These are phyloP conservation scores for Funneliformis caledonium DNA, from an alignment of 371 early-diverging fungal species.

Conservation along the genomic window DNA sequence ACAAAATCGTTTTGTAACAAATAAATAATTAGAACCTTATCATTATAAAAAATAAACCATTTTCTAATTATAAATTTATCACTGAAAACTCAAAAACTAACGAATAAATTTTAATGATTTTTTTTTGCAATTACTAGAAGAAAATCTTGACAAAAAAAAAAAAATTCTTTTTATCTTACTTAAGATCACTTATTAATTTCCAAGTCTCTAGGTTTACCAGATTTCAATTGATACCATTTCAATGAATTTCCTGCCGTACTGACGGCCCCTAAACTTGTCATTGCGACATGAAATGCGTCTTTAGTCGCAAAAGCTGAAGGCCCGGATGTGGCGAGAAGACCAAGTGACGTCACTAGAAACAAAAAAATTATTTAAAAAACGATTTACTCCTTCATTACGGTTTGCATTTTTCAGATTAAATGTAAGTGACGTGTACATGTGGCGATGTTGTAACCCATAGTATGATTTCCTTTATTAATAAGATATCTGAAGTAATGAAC, in stretches of 20 bases:
- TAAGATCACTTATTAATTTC: background rate
- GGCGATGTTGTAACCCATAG: background rate
- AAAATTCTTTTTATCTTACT: background rate
- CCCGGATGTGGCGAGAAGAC: conserved; percentile 17
- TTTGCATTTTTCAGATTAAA: background rate
- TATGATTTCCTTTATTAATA: background rate
- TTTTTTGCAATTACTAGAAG: no score
- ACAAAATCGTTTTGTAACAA: no score
- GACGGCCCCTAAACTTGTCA: conserved; percentile 20
- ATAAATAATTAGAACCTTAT: no score
- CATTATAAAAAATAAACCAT: no score
- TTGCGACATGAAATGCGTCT: conserved; percentile 24
- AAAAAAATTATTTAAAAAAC: background rate
- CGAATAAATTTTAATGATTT: no score
- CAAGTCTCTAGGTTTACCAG: conserved; percentile 42
- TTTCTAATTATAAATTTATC: no score
- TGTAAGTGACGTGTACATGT: background rate
- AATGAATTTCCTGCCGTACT: conserved; percentile 12
- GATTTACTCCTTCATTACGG: no score
- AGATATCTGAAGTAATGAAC: background rate
- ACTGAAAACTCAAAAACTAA: no score
- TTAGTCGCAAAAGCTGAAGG: conserved; percentile 21
- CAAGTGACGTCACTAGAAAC: conserved; percentile 21
- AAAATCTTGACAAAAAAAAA: background rate
- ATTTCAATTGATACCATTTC: conserved; percentile 15